Base-by-base conservation (phyloP, 106 monocot genomes). In the Gastrodia elata region DNA sequence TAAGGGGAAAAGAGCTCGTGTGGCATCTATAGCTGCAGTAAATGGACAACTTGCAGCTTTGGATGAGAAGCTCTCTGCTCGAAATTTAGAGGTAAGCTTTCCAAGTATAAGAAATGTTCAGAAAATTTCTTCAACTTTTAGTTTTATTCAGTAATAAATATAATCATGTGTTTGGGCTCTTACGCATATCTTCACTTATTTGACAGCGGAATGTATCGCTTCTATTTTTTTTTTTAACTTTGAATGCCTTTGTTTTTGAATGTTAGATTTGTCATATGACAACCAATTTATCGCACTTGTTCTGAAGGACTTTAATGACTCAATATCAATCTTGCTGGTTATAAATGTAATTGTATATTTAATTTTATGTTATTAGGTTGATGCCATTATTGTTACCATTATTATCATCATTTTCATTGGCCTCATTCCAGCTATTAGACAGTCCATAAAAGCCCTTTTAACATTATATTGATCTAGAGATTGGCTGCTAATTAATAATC, bases 11-110 rank as follows among this genome's bases (percentile, higher is more conserved):
- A 85, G 88, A 70, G 74, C 87, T 79, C 77, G 98, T 35, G 75
- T 88, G 22, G 80, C 81, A 28, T 86, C 91, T 65, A 82, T 88
- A 57, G 91, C 98, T 73, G 52, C 83, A 46, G 87, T 93, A 37
- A 93, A 85, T 78, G 93, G 73, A 69, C 76, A 91, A 30, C 88
- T 93, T 70, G 65, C 74, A 70, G 27, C 77, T 48, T 78, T 91
- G 73, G 93, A 99, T 33, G 98, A 99, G 78, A 87, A 82, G 77
- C 86, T 99, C 57, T 85, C 93, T 78, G 57, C 82, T 34, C 78
- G 91, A 39, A 93, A 94, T 77, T 72, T 88, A 72, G 98, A 94
- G 90, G 97, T 97, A 83, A 32, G 36, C 37, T 36, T 37, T 35
- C 64, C 38, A 20, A 67, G 18, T 67, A 5, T 38, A 67, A n/a